Evolutionary conservation across 805 yeast genomes (phyloP), one percentile per base, ranked within the genome.

Genomic region (Candida patagonica): DNA sequence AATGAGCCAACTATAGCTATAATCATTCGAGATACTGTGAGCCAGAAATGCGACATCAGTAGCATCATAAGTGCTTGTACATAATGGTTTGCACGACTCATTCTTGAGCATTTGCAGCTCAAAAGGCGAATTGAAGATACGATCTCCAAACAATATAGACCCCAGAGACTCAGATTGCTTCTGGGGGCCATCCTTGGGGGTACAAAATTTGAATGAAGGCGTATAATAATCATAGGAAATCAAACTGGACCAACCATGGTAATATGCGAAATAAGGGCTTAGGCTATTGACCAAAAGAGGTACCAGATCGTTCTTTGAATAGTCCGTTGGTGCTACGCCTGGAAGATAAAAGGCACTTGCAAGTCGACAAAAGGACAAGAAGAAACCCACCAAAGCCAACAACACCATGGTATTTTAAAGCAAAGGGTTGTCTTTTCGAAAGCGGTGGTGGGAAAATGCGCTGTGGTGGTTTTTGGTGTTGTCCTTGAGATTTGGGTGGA

Each of bases 301-400:
- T 37, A 92, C 78, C 2, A 55, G 50, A 40, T 88, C 94, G 37
- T 79, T 86, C 44, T 73, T 68, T 34, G 70, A 66, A 56, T 89
- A 92, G 37, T 89, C 80, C 1, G 94, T 83, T 15, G 98, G 97
- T 0, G 97, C 95, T 19, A 87, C 92, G 6, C 97, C 97, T 0
- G 97, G 97, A 41, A 92, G 67, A 57, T 92, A 89, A 63, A 92
- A 89, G 2, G 80, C 94, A 38, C 47, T 41, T 15, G 61, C 59
- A 13, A 47, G 15, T 9, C n/a, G 12, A 15, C 24, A 17, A 10
- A 26, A 7, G 13, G n/a, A 20, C 12, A 32, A n/a, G 4, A 37
- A 12, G 16, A 10, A 5, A 19, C 22, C 16, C 15, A 21, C 9
- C 2, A 35, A 34, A n/a, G 9, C 4, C 17, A 26, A 26, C n/a